Evolutionary conservation across 2,329 filamentous ascomycete genomes (phyloP).

Genomic region (Penicillium crustosum): DNA sequence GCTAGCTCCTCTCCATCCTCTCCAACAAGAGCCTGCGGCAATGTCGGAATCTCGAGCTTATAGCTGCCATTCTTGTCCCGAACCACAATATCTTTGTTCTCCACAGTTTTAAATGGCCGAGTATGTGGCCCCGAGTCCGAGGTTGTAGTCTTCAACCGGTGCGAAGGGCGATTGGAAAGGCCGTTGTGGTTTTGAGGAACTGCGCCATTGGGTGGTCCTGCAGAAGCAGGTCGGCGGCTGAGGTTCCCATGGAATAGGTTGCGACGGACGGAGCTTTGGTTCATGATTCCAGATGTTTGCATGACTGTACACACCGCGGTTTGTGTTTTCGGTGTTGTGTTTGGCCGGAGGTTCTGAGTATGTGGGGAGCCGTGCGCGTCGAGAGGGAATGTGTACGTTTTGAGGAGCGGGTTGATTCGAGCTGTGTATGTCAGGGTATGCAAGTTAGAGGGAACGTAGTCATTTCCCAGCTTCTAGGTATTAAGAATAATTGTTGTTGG

Average conservation of each 20-base stretch:
- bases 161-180: slow-evolving; percentile 25
- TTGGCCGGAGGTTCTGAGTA: background rate
- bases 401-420: no score
- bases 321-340: background rate
- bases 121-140: slow-evolving; percentile 24
- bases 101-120: slow-evolving; percentile 23
- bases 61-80: slow-evolving; percentile 52
- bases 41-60: slow-evolving; percentile 46
- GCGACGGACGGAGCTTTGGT: slow-evolving; percentile 42
- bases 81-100: slow-evolving; percentile 51
- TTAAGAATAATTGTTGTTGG: slow-evolving; percentile 8
- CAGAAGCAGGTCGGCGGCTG: slow-evolving; percentile 42
- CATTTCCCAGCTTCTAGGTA: background rate
- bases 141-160: slow-evolving; percentile 22
- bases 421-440: background rate
- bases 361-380: background rate
- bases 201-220: slow-evolving; percentile 26
- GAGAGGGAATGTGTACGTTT: background rate
- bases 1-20: slow-evolving; percentile 46
- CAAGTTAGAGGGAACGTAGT: background rate
- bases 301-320: background rate
- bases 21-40: slow-evolving; percentile 39
- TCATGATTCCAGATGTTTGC: slow-evolving; percentile 22
- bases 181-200: slow-evolving; percentile 18
- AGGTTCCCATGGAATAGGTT: slow-evolving; percentile 48